Conservation (phyloP, 139 green algal genomes). For the Desmodesmus armatus region DNA sequence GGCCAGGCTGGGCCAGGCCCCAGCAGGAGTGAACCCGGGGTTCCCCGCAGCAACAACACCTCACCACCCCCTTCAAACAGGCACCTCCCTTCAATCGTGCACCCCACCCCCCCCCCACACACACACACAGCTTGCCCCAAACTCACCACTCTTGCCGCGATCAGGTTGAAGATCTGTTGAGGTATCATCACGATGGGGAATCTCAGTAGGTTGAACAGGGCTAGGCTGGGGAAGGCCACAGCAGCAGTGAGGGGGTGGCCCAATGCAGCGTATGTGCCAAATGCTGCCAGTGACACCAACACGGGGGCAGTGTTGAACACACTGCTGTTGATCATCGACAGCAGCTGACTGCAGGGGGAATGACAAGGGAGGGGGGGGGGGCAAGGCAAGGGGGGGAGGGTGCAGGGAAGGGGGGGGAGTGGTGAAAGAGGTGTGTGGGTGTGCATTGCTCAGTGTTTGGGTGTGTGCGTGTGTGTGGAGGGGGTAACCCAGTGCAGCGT, state of each 20-base stretch:
- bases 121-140: too few species aligned
- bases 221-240: conserved; percentile 88
- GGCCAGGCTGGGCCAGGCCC: conserved; percentile 85
- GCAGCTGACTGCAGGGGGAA: too few species aligned
- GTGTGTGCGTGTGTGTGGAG: too few species aligned
- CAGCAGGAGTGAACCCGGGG: too few species aligned
- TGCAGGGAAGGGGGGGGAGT: too few species aligned
- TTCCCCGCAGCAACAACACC: too few species aligned
- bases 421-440: too few species aligned
- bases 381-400: neutral
- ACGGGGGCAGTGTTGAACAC: conserved; percentile 59
- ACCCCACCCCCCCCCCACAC: too few species aligned
- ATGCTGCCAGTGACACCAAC: conserved; percentile 70
- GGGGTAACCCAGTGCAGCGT: conserved; percentile 34
- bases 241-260: conserved; percentile 25
- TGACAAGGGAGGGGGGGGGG: neutral
- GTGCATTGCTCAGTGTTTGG: too few species aligned
- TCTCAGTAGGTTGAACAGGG: conserved; percentile 94
- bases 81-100: too few species aligned
- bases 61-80: too few species aligned
- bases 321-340: conserved; percentile 40
- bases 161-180: conserved; percentile 59
- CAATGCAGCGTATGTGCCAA: conserved; percentile 63
- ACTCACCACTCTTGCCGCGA: conserved; percentile 21
- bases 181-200: conserved; percentile 94